Percentiles rank a stretch among this genome's conserved stretches.
Conservation (phyloP, 331 rosid species). For the Rhamnella rubrinervis region DNA sequence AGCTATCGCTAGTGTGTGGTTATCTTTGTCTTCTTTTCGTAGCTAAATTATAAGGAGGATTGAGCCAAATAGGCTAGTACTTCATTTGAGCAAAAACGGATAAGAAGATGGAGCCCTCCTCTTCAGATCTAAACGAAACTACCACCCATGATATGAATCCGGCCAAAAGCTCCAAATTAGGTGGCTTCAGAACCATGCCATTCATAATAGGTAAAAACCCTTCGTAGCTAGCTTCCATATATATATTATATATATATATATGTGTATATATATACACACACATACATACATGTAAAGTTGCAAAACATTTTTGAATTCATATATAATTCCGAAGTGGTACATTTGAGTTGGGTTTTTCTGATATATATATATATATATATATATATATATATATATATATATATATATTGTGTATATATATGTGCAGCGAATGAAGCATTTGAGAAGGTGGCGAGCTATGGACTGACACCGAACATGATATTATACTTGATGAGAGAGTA, state of each 20-base stretch:
- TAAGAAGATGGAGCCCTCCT: slow-evolving; percentile 12
- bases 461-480: slow-evolving; percentile 64
- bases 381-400: slow-evolving; percentile 18
- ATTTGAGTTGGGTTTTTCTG: not conserved
- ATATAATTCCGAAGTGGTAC: not conserved
- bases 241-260: no score
- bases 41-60: not conserved
- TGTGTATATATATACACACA: no score
- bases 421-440: slow-evolving; percentile 62
- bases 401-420: not conserved
- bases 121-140: slow-evolving; percentile 17
- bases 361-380: not conserved
- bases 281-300: not conserved
- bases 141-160: slow-evolving; percentile 3
- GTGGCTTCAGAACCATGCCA: slow-evolving; percentile 68
- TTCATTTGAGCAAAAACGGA: not conserved
- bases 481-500: slow-evolving; percentile 50
- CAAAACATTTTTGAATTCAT: not conserved
- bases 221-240: no score
- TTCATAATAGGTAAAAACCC: slow-evolving; percentile 58
- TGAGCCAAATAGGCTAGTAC: not conserved
- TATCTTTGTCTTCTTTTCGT: not conserved
- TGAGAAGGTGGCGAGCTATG: slow-evolving; percentile 52
- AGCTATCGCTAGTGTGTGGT: not conserved
- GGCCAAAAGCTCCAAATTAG: slow-evolving; percentile 26